Conservation (phyloP, 768 basidiomycete species). For the Phylloporus arenicola region DNA sequence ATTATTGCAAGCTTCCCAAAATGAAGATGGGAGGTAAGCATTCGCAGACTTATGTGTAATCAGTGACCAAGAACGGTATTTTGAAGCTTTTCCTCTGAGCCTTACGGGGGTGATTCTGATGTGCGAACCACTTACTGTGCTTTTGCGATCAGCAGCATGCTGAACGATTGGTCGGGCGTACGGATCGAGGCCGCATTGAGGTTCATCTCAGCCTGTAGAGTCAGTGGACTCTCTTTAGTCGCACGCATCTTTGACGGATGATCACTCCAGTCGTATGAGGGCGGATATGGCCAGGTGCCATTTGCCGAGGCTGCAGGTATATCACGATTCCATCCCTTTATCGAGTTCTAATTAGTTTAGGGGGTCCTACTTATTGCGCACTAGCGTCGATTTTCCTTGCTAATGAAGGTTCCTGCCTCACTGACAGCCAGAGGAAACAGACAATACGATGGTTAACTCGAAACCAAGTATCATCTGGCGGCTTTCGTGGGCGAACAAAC, state of each 20-base stretch:
- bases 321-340: constrained; percentile 9
- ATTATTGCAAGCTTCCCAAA: constrained; percentile 71
- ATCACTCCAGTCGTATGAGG: constrained; percentile 75
- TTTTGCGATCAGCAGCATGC: constrained; percentile 73
- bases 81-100: constrained; percentile 63
- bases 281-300: constrained; percentile 83
- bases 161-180: constrained; percentile 75
- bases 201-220: constrained; percentile 71
- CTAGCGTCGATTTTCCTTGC: constrained; percentile 66
- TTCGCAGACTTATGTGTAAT: background rate
- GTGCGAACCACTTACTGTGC: constrained; percentile 84
- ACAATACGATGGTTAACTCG: constrained; percentile 76
- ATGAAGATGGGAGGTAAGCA: constrained; percentile 72
- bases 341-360: constrained; percentile 33
- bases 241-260: background rate
- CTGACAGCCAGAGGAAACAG: constrained; percentile 36
- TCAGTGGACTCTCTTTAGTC: constrained; percentile 30
- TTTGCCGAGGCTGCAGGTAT: constrained; percentile 81
- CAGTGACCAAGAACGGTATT: constrained; percentile 1
- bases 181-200: constrained; percentile 52
- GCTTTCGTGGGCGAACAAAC: constrained; percentile 83
- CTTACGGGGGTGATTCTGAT: constrained; percentile 69
- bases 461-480: constrained; percentile 62
- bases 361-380: constrained; percentile 92
- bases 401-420: constrained; percentile 25